Evolutionary conservation across 2,329 filamentous ascomycete genomes (phyloP), one percentile per base, ranked within the genome.

Genomic region (Sclerotinia minor): DNA sequence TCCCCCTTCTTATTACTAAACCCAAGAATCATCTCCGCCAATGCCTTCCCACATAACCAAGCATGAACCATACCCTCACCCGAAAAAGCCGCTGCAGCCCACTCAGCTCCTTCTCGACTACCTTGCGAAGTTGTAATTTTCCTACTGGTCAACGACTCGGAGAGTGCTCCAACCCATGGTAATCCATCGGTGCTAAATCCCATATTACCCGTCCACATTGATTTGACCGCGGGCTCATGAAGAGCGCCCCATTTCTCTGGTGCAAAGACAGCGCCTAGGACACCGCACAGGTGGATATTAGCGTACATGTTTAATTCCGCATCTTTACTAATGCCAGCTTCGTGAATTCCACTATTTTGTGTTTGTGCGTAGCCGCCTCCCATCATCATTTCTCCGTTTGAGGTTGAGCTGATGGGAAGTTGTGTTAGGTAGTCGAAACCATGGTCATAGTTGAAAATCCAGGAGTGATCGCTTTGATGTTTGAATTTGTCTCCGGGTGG

Each of bases 201-300:
- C 52, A 66, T 66, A n/a, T 59, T 66, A 1, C 64, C 64, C 0
- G 64, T 80, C 69, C 69, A 72, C 24, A 71, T 38, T 32, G 73
- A 73, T 29, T 80, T 75, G 0, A 76, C 73, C 1, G 76, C 69
- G 2, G 79, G 80, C 5, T 73, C 76, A 21, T 76, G 80, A 1
- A 79, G 70, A 50, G 82, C 80, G 83, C 82, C 85, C 0, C 83
- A 84, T 52, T 79, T 78, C 5, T 78, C 76, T 76, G 7, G 77
- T 76, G 32, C 47, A 19, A 64, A 64, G 13, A 64, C 15, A 0
- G 61, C 32, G 6, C 61, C 61, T 5, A 54, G 24, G 0, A 54
- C 61, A 1, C 61, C 61, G 8, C 61, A 32, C 3, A 64, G 61
- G 26, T 64, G 61, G 13, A 64, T 64, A 5, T 54, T 19, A 1